Percentiles rank a stretch among this genome's conserved stretches.
Evolutionary conservation across 148 eudicot genomes (phyloP).

Genomic region (Hydrangea macrophylla): DNA sequence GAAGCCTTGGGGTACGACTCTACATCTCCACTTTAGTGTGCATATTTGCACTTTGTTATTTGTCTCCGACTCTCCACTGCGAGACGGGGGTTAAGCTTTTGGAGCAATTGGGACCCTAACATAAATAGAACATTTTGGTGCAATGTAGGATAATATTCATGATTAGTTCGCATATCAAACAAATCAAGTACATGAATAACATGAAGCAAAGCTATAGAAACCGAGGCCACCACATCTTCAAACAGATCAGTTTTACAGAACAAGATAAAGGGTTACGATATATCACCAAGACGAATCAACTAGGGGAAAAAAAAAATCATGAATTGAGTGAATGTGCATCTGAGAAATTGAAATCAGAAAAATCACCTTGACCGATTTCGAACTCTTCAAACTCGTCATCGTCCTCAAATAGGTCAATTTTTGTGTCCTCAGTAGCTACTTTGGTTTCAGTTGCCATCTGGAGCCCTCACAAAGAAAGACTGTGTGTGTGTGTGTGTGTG

Average conservation of each 20-base stretch:
- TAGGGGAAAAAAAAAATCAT: background rate
- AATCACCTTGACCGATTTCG: slow-evolving; percentile 62
- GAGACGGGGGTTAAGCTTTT: no score
- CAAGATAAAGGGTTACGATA: background rate
- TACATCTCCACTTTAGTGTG: no score
- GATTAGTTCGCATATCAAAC: background rate
- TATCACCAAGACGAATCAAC: background rate
- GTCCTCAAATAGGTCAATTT: slow-evolving; percentile 78
- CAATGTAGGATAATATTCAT: background rate
- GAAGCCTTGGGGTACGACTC: no score
- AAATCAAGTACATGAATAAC: background rate
- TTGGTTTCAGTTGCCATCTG: slow-evolving; percentile 51
- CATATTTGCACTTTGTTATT: no score
- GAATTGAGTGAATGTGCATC: background rate
- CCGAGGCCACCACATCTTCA: no score
- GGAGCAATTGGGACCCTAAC: no score
- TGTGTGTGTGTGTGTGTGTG: background rate
- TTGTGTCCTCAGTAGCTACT: slow-evolving; percentile 53
- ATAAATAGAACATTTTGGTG: background rate
- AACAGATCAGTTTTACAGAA: background rate
- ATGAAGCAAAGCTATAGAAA: background rate
- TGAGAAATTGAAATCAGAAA: background rate
- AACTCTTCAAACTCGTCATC: slow-evolving; percentile 94
- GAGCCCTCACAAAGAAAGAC: background rate
- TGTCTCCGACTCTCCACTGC: no score